These are phyloP conservation scores for Fusarium devonianum DNA, from an alignment of 2,329 filamentous ascomycete genomes.

Conservation along the genomic window DNA sequence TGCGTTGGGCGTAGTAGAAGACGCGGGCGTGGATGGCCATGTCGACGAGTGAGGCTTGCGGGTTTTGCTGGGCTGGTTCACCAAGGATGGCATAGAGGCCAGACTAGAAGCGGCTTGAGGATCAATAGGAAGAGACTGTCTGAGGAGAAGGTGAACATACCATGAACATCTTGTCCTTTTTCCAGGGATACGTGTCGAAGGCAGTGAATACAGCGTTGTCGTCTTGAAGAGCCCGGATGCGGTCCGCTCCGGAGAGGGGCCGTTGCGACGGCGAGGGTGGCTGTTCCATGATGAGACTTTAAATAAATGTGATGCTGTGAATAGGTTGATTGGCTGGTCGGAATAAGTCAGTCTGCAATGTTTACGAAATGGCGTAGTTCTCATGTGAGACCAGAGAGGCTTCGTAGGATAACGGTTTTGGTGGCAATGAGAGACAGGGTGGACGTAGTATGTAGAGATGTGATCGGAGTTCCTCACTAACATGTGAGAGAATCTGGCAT, in stretches of 20 bases:
- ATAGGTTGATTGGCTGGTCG: too few relatives aligned
- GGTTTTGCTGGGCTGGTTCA: slow-evolving; percentile 51
- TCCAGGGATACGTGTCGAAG: slow-evolving; percentile 73
- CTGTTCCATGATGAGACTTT: slow-evolving; percentile 17
- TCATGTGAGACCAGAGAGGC: too few relatives aligned
- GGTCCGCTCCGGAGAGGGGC: slow-evolving; percentile 44
- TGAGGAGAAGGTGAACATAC: slow-evolving; percentile 48
- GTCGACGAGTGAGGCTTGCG: slow-evolving; percentile 59
- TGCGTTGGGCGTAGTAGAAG: slow-evolving; percentile 68
- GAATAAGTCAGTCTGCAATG: too few relatives aligned
- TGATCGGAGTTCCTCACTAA: slow-evolving; percentile 16
- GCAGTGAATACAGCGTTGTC: slow-evolving; percentile 61
- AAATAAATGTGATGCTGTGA: too few relatives aligned
- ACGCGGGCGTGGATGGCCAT: slow-evolving; percentile 71
- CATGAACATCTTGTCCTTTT: slow-evolving; percentile 72
- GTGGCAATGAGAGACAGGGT: too few relatives aligned
- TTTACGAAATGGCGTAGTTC: too few relatives aligned
- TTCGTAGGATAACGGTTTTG: too few relatives aligned
- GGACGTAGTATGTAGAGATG: slow-evolving; percentile 13
- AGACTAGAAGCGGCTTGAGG: slow-evolving; percentile 48
- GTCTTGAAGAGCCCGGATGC: slow-evolving; percentile 50
- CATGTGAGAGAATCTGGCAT: too few relatives aligned
- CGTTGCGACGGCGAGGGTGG: slow-evolving; percentile 24
- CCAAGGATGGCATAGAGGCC: slow-evolving; percentile 72
- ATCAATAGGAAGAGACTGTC: neutral